Evolutionary conservation across 2,329 filamentous ascomycete genomes (phyloP).

Genomic region (Neospermospora avenae): DNA sequence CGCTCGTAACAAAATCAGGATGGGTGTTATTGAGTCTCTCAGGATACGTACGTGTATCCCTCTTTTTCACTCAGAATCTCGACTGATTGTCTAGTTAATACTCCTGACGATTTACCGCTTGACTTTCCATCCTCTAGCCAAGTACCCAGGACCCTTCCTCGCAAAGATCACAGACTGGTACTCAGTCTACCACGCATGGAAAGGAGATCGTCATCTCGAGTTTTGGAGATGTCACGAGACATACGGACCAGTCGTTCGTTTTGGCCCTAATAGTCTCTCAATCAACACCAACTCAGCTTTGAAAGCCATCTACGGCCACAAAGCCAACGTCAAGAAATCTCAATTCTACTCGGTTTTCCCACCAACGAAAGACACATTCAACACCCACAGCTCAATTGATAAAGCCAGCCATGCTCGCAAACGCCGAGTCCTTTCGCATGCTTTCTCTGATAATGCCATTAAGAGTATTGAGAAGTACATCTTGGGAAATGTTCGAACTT

Average conservation of each 20-base stretch:
- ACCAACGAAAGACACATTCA: constrained; percentile 59
- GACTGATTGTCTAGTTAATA: background rate
- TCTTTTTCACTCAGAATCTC: background rate
- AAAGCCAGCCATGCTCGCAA: constrained; percentile 68
- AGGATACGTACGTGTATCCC: background rate
- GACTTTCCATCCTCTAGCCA: constrained; percentile 62
- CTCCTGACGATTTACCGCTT: constrained; percentile 48
- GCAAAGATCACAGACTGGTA: constrained; percentile 62
- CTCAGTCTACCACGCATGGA: constrained; percentile 71
- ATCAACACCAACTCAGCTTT: constrained; percentile 71
- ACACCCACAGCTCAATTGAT: constrained; percentile 71
- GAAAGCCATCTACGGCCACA: constrained; percentile 64
- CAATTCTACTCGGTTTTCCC: constrained; percentile 73
- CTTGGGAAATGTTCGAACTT: constrained; percentile 44
- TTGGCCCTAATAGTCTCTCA: constrained; percentile 72
- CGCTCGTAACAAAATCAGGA: background rate
- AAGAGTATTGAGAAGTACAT: constrained; percentile 35
- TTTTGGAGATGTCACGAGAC: constrained; percentile 67
- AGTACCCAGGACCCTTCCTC: constrained; percentile 61
- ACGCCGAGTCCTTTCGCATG: constrained; percentile 60
- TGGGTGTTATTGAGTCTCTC: background rate
- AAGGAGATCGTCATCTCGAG: constrained; percentile 70
- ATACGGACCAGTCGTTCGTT: constrained; percentile 74
- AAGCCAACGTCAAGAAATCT: constrained; percentile 62
- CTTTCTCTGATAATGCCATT: constrained; percentile 46